phyloP scores from a whole-genome alignment of 2,329 filamentous ascomycete genomes.

The Alternaria viburni region DNA sequence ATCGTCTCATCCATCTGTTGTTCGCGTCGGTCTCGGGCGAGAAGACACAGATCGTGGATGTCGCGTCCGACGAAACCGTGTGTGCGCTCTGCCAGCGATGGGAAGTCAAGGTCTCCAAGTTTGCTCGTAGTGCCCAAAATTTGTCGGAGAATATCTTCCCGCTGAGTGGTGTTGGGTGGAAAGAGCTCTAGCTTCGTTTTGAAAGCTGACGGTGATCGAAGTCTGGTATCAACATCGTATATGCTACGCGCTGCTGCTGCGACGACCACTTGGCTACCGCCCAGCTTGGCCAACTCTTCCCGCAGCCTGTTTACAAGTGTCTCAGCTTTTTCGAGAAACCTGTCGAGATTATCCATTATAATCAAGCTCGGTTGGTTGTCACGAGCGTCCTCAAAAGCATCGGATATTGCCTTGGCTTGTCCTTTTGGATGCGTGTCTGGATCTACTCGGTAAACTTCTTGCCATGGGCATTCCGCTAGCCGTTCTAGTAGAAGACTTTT shows the following conservation, averaged over 20 bases:
- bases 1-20: slow-evolving; percentile 23
- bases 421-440: slow-evolving; percentile 53
- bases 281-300: slow-evolving; percentile 58
- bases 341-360: slow-evolving; percentile 78
- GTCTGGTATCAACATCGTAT: slow-evolving; percentile 71
- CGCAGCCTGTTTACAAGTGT: slow-evolving; percentile 30
- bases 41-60: slow-evolving; percentile 68
- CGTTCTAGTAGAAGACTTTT: slow-evolving; percentile 77
- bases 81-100: slow-evolving; percentile 72
- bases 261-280: slow-evolving; percentile 68
- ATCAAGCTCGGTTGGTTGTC: slow-evolving; percentile 76
- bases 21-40: slow-evolving; percentile 54
- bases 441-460: slow-evolving; percentile 68
- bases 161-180: slow-evolving; percentile 73
- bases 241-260: slow-evolving; percentile 76
- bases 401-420: slow-evolving; percentile 64
- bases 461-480: slow-evolving; percentile 71
- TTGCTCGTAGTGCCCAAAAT: slow-evolving; percentile 55
- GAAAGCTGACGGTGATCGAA: slow-evolving; percentile 72
- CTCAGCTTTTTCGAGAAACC: slow-evolving; percentile 55
- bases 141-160: slow-evolving; percentile 73
- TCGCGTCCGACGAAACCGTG: slow-evolving; percentile 88
- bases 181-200: slow-evolving; percentile 73
- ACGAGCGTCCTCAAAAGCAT: slow-evolving; percentile 72
- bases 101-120: slow-evolving; percentile 55